Evolutionary conservation across 2,329 filamentous ascomycete genomes (phyloP), one percentile per base, ranked within the genome.

Genomic region (Hawksworthiomyces lignivorus): DNA sequence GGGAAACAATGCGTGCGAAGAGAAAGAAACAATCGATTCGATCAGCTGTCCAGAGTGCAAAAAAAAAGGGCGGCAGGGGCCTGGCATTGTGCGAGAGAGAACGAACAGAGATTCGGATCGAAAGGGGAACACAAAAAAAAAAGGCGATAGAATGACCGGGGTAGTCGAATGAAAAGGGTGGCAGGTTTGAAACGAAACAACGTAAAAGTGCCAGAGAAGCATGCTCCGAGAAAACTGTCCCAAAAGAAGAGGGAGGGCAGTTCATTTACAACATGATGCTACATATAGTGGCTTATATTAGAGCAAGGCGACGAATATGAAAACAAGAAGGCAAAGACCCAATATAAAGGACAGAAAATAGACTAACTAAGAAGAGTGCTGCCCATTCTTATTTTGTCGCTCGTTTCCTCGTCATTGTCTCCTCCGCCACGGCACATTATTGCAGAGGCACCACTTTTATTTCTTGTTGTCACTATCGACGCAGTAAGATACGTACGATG

Each of bases 231-330:
- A 27, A 27, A 17, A 14, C n/a, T 18, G 11, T 11, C 7, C 15
- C 18, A 24, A 26, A 28, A 41, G 24, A 17, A 30, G 20, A 18
- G 27, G 24, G 32, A 30, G 31, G 32, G 38, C 30, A 26, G 18
- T 41, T 41, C 31, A 40, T 40, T 19, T 40, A 11, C 31, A 41
- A 19, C 18, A 12, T 29, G 39, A 41, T 34, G 38, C 38, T 17
- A 6, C n/a, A n/a, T n/a, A n/a, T n/a, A n/a, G n/a, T n/a, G n/a
- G n/a, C n/a, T n/a, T n/a, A n/a, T n/a, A n/a, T n/a, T n/a, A n/a
- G n/a, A n/a, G n/a, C n/a, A n/a, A n/a, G n/a, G n/a, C n/a, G n/a
- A n/a, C 12, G 30, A 19, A 28, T 14, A 22, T 12, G 24, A n/a
- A 21, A 34, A 40, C 14, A 18, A 24, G 12, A 35, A 26, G 17